Evolutionary conservation across 2,329 filamentous ascomycete species (phyloP), one percentile per base, ranked within the genome.

Genomic region (Diaporthe sp.): DNA sequence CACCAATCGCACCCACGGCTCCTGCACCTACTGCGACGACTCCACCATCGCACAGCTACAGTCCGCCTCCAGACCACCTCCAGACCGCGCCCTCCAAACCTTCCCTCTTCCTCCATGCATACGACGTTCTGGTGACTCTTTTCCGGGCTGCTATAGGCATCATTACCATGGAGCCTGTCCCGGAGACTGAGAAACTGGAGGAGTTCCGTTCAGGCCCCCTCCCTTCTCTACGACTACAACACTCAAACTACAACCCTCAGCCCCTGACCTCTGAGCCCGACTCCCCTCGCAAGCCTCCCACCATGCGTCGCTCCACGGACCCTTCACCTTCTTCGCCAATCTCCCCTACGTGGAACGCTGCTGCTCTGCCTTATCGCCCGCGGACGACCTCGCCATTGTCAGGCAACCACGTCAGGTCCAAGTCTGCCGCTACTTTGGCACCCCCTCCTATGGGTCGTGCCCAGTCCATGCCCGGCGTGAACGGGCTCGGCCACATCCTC

Each of bases 171-270:
- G 91, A 93, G 83, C 90, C 91, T 74, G 91, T 93, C 79, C 91
- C 91, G 77, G 91, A 93, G 85, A 91, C 91, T 66, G 90, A 92
- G 85, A 87, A 90, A 77, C 90, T 93, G 88, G 90, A 92, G 85
- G 90, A 90, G 81, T 93, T 92, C 80, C 88, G 86, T 76, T 83
- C 89, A 71, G 88, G 89, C 70, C 89, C 90, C 77, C 83, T 91
- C 50, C 88, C 90, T 51, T 86, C 84, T 39, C 82, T 91, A 58
- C 87, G 88, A 75, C 82, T 90, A 32, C 86, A 86, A 73, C 84
- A 75, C 63, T 72, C 74, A 32, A 75, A 75, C 69, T 65, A 83
- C 74, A 78, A 84, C 56, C 81, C 84, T 42, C 78, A 84, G 61
- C 74, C 83, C 47, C 78, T 78, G 55, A 75, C 81, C 61, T 79